phyloP scores from a whole-genome alignment of 352 stramenopile species.

The Phytopythium litorale region DNA sequence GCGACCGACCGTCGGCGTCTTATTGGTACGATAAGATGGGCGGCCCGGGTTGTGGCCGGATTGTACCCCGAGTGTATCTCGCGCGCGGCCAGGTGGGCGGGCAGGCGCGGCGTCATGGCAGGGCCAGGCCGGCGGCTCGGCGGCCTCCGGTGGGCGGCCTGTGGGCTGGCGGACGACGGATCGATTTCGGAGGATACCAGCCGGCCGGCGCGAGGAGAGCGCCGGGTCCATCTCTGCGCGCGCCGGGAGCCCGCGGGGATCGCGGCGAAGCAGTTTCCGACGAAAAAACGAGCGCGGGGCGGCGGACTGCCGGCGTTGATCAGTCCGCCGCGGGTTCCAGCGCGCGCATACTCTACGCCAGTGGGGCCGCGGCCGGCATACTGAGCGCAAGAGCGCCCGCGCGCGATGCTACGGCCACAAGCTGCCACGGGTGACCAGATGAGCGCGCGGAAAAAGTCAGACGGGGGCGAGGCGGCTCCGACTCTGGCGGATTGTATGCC shows the following conservation, averaged over 20 bases:
- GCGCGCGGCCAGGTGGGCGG: conserved; percentile 5
- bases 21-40: neutral
- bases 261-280: conserved; percentile 8
- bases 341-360: neutral
- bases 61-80: conserved; percentile 8
- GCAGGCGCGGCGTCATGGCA: neutral
- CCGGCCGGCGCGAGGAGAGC: neutral
- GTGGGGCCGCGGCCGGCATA: neutral
- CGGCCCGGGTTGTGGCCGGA: neutral
- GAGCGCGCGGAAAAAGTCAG: conserved; percentile 2
- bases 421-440: neutral
- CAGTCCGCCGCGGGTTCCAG: conserved; percentile 1
- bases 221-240: neutral
- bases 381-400: too few relatives aligned
- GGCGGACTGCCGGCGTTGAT: neutral
- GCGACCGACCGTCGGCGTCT: neutral
- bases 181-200: neutral
- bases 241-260: neutral
- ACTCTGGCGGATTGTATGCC: neutral
- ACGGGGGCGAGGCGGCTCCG: conserved; percentile 5
- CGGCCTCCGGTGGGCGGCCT: neutral
- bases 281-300: conserved; percentile 1
- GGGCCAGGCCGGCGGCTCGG: neutral
- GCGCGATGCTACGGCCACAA: neutral
- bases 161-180: neutral